Evolutionary conservation across 1,284 basidiomycete genomes (phyloP), one percentile per base, ranked within the genome.

Genomic region (Ganoderma multipileum): DNA sequence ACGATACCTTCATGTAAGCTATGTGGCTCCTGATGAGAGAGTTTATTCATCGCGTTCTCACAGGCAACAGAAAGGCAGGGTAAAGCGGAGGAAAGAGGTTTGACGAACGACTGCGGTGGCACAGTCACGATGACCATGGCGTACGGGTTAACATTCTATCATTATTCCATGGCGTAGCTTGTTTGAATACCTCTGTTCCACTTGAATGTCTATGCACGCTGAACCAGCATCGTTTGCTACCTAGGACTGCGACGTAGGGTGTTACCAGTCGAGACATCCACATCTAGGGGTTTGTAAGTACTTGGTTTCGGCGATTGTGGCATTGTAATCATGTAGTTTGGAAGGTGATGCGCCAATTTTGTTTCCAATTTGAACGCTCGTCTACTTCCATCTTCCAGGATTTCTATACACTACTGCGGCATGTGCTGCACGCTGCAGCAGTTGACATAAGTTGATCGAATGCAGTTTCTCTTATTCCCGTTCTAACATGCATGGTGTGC

Each of bases 1-100:
- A 84, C 58, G 79, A 84, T 47, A 77, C 80, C 23, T 91, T 89
- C 76, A 83, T 83, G 89, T 91, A 73, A 79, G 90, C 79, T 3
- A 59, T 36, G 33, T 28, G 41, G 3, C 58, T 23, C 30, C 9
- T 2, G 33, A 23, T 33, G 4, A 16, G n/a, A 28, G 3, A 28
- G 38, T 54, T 63, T 63, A 44, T 47, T 65, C 42, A 67, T 30
- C 14, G 16, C 6, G 14, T 20, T 50, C 30, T 63, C 36, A 28
- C 58, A 80, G 79, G 54, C 76, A 79, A 33, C 59, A 71, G 47
- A 79, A 75, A 60, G 77, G 79, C 1, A 73, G 73, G 36, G 36
- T 70, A 28, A 80, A 80, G 65, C 72, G 77, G 54, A 68, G 68
- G 36, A 74, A 75, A 50, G 71, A 71, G 39, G 71, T 66, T 9